A percentile compares a stretch with the other conserved stretches of the same genome.
These are phyloP conservation scores for Urtica urens DNA, from an alignment of 306 rosid genomes.

Conservation along the genomic window DNA sequence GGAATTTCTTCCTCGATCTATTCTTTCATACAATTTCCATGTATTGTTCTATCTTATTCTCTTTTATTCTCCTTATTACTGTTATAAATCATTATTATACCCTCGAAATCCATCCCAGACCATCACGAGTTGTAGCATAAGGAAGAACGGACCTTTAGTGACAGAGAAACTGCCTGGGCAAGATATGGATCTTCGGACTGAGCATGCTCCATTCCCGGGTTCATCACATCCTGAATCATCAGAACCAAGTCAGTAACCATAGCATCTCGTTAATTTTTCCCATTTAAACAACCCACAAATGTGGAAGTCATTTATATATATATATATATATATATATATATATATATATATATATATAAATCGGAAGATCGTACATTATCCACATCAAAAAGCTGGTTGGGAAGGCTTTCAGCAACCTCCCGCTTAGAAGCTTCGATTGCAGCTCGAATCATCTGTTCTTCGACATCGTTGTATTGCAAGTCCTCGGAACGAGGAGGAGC, in stretches of 20 bases:
- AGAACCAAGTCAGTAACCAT: slow-evolving; percentile 18
- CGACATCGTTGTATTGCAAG: slow-evolving; percentile 67
- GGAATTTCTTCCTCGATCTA: no score
- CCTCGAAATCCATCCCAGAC: no score
- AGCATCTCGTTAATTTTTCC: slow-evolving; percentile 13
- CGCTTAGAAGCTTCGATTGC: slow-evolving; percentile 84
- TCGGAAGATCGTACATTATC: slow-evolving; percentile 35
- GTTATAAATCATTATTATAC: no score
- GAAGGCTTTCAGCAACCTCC: slow-evolving; percentile 48
- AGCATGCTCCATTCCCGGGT: slow-evolving; percentile 35
- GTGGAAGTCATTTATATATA: slow-evolving; percentile 2
- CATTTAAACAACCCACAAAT: slow-evolving; percentile 12
- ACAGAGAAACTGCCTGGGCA: slow-evolving; percentile 77
- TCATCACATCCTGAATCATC: slow-evolving; percentile 31
- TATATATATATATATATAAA: not conserved
- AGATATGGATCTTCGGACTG: slow-evolving; percentile 57
- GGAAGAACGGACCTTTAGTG: slow-evolving; percentile 46
- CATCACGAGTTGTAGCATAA: not conserved
- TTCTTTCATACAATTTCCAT: no score
- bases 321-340: no score
- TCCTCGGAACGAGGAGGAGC: slow-evolving; percentile 46
- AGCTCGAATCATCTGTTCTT: slow-evolving; percentile 93
- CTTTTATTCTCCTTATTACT: no score
- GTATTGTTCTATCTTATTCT: slow-evolving; percentile 55
- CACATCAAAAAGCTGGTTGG: slow-evolving; percentile 26